Percentiles rank a stretch among this genome's conserved stretches.
Conservation (phyloP, 306 rosid species). For the Bauhinia variegata region DNA sequence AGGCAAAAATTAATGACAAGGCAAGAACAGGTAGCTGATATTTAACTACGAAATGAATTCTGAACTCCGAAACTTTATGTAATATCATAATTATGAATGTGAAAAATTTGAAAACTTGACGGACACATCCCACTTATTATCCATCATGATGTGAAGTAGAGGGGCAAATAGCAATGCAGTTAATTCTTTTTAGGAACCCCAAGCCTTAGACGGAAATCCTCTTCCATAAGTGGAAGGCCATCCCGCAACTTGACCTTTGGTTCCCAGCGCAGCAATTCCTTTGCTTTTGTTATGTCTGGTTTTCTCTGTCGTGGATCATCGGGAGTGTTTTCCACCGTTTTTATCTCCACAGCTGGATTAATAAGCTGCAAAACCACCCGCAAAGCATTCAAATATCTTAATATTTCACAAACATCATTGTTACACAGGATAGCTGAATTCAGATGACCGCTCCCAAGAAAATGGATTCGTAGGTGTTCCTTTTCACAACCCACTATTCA, state of each 20-base stretch:
- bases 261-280: conserved; percentile 60
- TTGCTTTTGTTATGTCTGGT: conserved; percentile 63
- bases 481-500: no score
- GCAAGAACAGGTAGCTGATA: no score
- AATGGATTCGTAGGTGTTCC: no score
- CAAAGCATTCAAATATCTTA: neutral
- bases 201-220: conserved; percentile 60
- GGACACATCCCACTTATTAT: conserved; percentile 11
- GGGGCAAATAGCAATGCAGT: conserved; percentile 9
- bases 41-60: neutral
- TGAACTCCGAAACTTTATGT: conserved; percentile 4
- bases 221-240: conserved; percentile 69
- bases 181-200: conserved; percentile 48
- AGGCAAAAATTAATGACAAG: neutral
- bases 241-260: conserved; percentile 56
- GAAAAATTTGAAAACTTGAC: neutral
- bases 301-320: conserved; percentile 68
- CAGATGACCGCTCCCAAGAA: neutral
- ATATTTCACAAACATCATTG: no score
- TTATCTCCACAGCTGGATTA: conserved; percentile 57
- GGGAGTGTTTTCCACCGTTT: conserved; percentile 68
- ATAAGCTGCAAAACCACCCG: conserved; percentile 50
- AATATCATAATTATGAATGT: conserved; percentile 9
- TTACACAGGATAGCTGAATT: no score
- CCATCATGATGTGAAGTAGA: conserved; percentile 9